Conservation (phyloP, 2,329 filamentous ascomycete genomes). For the Stagonosporopsis rhizophila region DNA sequence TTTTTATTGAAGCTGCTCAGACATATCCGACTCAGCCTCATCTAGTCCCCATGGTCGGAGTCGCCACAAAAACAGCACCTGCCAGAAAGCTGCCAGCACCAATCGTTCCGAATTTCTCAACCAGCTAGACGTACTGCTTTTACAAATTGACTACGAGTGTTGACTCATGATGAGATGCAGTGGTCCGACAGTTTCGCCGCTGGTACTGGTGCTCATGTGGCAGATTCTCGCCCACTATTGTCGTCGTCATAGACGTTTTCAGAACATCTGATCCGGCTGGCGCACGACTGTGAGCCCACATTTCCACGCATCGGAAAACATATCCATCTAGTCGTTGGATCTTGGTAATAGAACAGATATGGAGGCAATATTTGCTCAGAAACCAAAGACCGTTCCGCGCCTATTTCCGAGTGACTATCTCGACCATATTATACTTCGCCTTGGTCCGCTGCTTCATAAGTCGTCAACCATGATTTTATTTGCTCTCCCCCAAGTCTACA, state of each 20-base stretch:
- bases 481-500: too few relatives aligned
- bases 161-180: constrained; percentile 4
- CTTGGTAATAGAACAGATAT: too few relatives aligned
- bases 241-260: constrained; percentile 37
- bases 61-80: constrained; percentile 4
- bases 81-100: background rate
- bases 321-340: constrained; percentile 12
- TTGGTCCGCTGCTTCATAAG: too few relatives aligned
- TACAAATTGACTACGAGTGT: constrained; percentile 12
- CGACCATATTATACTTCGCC: too few relatives aligned
- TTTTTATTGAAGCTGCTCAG: constrained; percentile 3
- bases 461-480: too few relatives aligned
- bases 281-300: background rate
- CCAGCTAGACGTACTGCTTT: background rate
- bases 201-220: constrained; percentile 24
- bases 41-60: background rate
- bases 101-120: background rate
- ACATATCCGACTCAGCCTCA: too few relatives aligned
- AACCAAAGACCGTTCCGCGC: too few relatives aligned
- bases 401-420: too few relatives aligned
- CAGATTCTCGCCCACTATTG: constrained; percentile 26
- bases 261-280: constrained; percentile 24
- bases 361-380: too few relatives aligned
- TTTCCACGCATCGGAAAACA: constrained; percentile 4
- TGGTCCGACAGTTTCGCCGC: constrained; percentile 21